These are phyloP conservation scores for Rubia peregrina DNA, from an alignment of 305 asterid species.

Conservation along the genomic window DNA sequence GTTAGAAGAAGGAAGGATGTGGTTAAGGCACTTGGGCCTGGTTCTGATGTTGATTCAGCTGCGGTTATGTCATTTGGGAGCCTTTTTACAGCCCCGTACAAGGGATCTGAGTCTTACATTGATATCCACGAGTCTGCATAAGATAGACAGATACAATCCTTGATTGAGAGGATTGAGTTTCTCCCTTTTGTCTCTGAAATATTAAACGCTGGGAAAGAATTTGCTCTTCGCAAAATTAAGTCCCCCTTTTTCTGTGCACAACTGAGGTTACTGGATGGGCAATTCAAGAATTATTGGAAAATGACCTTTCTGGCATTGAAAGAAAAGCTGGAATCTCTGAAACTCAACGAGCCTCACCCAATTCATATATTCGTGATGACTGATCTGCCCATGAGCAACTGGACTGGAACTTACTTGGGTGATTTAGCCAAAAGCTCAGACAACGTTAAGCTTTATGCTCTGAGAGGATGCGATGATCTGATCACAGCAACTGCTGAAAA, in stretches of 20 bases:
- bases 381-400: slow-evolving; percentile 63
- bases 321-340: slow-evolving; percentile 52
- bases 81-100: slow-evolving; percentile 70
- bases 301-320: slow-evolving; percentile 51
- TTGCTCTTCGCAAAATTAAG: slow-evolving; percentile 39
- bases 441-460: slow-evolving; percentile 43
- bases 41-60: slow-evolving; percentile 58
- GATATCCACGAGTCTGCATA: slow-evolving; percentile 22
- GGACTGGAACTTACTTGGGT: slow-evolving; percentile 76
- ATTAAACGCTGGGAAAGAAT: slow-evolving; percentile 56
- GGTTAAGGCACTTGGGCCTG: slow-evolving; percentile 59
- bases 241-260: slow-evolving; percentile 43
- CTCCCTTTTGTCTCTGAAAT: slow-evolving; percentile 73
- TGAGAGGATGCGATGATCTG: slow-evolving; percentile 49
- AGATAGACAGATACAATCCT: slow-evolving; percentile 45
- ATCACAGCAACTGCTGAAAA: slow-evolving; percentile 48
- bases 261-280: slow-evolving; percentile 88
- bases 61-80: slow-evolving; percentile 68
- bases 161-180: slow-evolving; percentile 54
- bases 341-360: slow-evolving; percentile 46
- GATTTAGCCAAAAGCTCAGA: slow-evolving; percentile 45
- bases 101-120: slow-evolving; percentile 54
- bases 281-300: slow-evolving; percentile 75
- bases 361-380: slow-evolving; percentile 82
- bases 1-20: slow-evolving; percentile 70